Base-by-base conservation (phyloP, 768 basidiomycete genomes). In the Steccherinum ochraceum region DNA sequence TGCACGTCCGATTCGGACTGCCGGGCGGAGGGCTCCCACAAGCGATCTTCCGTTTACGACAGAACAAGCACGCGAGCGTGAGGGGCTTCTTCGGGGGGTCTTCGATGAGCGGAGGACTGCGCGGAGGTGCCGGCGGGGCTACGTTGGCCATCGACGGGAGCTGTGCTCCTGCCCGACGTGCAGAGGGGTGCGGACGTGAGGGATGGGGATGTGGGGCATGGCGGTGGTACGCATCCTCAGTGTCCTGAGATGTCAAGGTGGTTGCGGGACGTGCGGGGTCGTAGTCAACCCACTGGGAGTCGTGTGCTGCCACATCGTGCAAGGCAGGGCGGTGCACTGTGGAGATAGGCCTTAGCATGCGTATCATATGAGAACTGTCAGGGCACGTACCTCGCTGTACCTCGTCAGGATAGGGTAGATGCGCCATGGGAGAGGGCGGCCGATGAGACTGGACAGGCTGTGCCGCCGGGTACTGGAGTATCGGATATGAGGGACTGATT, bases 11-110 rank as follows among this genome's bases (percentile, higher is more conserved):
- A 53, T 69, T 66, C 49, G 51, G 58, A 20, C 55, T 56, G 13
- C 55, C 62, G 23, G 63, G 61, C 18, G 58, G 53, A 49, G 63
- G 67, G 16, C 63, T 67, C 24, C 65, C 63, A 54, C 70, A 71
- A 18, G 69, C 69, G 43, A 70, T 70, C 65, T 71, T 71, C 52
- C 70, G 67, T 35, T 67, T 67, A 19, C 70, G 52, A 50, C 70
- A 70, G 61, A 71, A 71, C 52, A 61, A 66, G 53, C 69, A 70
- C 10, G 69, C 69, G n/a, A 71, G 64, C 25, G 66, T 68, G 18
- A 65, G 58, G 23, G 69, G 68, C 58, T 69, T 67, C 61, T 66
- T 67, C n/a, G 65, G 62, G 35, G 53, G 58, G 57, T 60, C 66
- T 42, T 57, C 66, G 50, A 51, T 54, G 57, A 55, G 54, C 43